Base-by-base conservation (phyloP, 2,329 filamentous ascomycete genomes). In the Parafenestella ontariensis region DNA sequence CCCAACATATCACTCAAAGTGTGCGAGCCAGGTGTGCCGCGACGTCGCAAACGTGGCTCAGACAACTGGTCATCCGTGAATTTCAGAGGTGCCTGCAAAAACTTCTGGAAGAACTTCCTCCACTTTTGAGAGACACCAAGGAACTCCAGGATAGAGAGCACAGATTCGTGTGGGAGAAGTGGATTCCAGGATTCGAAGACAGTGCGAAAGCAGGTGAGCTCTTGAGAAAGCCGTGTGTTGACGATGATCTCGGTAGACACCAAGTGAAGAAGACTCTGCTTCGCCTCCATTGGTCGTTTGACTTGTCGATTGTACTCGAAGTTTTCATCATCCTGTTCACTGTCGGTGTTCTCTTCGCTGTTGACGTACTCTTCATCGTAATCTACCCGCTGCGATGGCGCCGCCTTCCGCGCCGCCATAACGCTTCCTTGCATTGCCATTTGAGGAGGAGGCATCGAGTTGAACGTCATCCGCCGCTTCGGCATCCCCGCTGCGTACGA, bases 11-110 rank as follows among this genome's bases (percentile, higher is more conserved):
- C 81, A 56, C 79, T 79, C 13, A 80, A 72, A 0, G 76, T 66
- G 54, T 82, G 79, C 0, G 78, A 77, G 58, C 79, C 79, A 0
- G 80, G 81, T 0, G 79, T 76, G 5, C 81, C 80, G 17, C 80
- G 70, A 51, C 71, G 72, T 31, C 80, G 78, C 20, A 68, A 71
- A 9, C 78, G 75, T 1, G 77, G 76, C 17, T 59, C 58, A 7
- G 61, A 46, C 2, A 68, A 64, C n/a, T 71, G 68, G 3, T 74
- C 75, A 18, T 70, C 71, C 36, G 68, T 71, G 44, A 77, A 77
- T 50, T 80, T 81, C 37, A 83, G 61, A 0, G 80, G 81, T 5
- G 80, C 76, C 43, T 78, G 69, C 6, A 82, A 64, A 46, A 80
- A 80, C 31, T 76, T 79, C 36, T 69, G 70, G 62, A 81, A 81